These are phyloP conservation scores for Leccinum rimulosum DNA, from an alignment of 768 basidiomycete genomes.

Conservation along the genomic window DNA sequence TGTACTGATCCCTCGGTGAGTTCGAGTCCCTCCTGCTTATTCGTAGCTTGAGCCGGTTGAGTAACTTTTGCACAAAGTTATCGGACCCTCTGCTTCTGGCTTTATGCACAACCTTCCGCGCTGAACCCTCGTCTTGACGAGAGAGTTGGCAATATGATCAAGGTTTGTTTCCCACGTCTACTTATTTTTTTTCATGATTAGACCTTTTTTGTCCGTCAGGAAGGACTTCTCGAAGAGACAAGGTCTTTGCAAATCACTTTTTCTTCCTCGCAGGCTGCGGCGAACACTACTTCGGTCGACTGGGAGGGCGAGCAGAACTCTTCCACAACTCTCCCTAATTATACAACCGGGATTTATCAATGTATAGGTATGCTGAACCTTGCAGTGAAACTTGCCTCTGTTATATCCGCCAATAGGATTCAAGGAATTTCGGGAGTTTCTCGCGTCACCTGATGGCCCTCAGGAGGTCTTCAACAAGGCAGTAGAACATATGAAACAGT, in stretches of 20 bases:
- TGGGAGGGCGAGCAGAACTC: neutral
- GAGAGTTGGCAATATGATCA: slow-evolving; percentile 88
- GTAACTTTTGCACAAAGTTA: slow-evolving; percentile 49
- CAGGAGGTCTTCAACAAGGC: slow-evolving; percentile 50
- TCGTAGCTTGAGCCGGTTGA: neutral
- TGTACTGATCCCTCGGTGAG: slow-evolving; percentile 50
- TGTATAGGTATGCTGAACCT: slow-evolving; percentile 66
- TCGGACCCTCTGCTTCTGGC: slow-evolving; percentile 86
- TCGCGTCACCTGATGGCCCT: slow-evolving; percentile 43
- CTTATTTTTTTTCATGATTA: neutral
- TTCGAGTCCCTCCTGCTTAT: neutral
- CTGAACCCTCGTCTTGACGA: slow-evolving; percentile 69
- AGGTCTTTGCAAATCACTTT: slow-evolving; percentile 42
- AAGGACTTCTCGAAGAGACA: slow-evolving; percentile 82
- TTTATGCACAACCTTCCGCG: slow-evolving; percentile 67
- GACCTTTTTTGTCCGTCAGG: slow-evolving; percentile 36
- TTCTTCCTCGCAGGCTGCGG: slow-evolving; percentile 2
- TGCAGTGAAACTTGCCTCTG: neutral
- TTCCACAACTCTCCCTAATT: slow-evolving; percentile 39
- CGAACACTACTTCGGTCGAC: neutral
- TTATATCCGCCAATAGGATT: slow-evolving; percentile 58
- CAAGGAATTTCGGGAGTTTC: slow-evolving; percentile 80
- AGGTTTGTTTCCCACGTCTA: slow-evolving; percentile 41
- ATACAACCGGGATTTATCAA: slow-evolving; percentile 88
- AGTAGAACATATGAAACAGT: slow-evolving; percentile 76